Conservation (phyloP, 305 asterid species). For the Fraxinus dipetala region DNA sequence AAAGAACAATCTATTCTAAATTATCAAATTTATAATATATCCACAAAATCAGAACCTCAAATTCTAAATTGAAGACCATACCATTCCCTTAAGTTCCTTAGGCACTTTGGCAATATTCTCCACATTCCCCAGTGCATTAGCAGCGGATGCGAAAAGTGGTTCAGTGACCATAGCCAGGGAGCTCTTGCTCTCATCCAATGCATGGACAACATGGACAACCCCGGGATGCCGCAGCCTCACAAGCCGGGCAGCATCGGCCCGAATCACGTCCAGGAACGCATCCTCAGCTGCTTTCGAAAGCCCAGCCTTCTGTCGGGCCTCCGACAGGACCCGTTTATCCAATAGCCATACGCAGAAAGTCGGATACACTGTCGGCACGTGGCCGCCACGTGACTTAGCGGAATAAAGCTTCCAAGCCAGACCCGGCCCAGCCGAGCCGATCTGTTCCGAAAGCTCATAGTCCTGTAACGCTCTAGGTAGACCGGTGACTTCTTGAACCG, state of each 20-base stretch:
- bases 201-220: conserved; percentile 92
- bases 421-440: conserved; percentile 97
- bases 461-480: conserved; percentile 84
- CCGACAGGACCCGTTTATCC: conserved; percentile 77
- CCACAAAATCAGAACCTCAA: neutral
- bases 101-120: conserved; percentile 73
- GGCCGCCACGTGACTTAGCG: conserved; percentile 78
- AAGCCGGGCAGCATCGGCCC: conserved; percentile 84
- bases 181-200: conserved; percentile 87
- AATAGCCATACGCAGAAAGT: conserved; percentile 89
- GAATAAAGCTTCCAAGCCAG: conserved; percentile 85
- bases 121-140: conserved; percentile 79
- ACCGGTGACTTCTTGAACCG: conserved; percentile 97
- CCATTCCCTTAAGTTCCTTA: conserved; percentile 94
- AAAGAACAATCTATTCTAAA: neutral
- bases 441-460: conserved; percentile 76
- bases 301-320: conserved; percentile 79
- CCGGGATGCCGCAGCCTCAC: conserved; percentile 99
- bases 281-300: conserved; percentile 88
- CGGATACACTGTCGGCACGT: conserved; percentile 61
- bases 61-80: conserved; percentile 30
- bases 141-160: conserved; percentile 84
- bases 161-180: conserved; percentile 98
- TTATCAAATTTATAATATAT: neutral
- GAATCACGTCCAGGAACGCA: conserved; percentile 69